Evolutionary conservation across 495 filamentous ascomycete species (phyloP), one percentile per base, ranked within the genome.

Genomic region (Aspergillus mulundensis): DNA sequence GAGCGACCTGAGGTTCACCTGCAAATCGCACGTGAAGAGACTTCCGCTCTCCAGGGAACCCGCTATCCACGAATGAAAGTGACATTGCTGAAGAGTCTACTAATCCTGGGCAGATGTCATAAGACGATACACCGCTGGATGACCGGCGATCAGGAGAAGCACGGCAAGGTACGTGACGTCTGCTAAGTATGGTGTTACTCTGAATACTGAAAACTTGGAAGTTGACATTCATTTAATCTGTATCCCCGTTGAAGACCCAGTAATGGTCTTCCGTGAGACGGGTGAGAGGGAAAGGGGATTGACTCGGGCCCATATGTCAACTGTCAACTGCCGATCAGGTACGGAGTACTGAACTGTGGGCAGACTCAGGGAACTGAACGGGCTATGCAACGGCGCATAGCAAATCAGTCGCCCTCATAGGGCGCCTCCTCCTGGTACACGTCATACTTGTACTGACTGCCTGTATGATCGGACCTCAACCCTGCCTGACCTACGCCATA

Each of bases 401-500:
- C 25, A 21, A 23, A 15, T 50, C 30, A 50, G 2, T 25, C 52
- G 16, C 32, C 52, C 36, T 56, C 43, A 28, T 41, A 56, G 1
- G 53, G 53, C 24, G 43, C 30, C 28, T 83, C 78, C 60, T 84
- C 81, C 59, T 75, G 62, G 56, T 84, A 84, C 39, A 78, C 74
- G 55, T 81, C 73, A 57, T 83, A 86, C 60, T 81, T 82, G 61
- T 83, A 86, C 56, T 50, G 59, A 53, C 73, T 80, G 14, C 80
- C 82, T 8, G 65, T 54, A 69, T 86, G 82, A 64, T 84, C 82
- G 23, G 64, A 66, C 50, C 81, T 66, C 34, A 84, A 59, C 50
- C 72, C 71, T 24, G 63, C 75, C 64, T 84, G 81, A 0, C 82
- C 82, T 57, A 75, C 76, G 5, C 82, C 81, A 71, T 81, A 84